A percentile compares a stretch with the other conserved stretches of the same genome.
Evolutionary conservation across 352 stramenopile species (phyloP).

Genomic region (Globisporangium irregulare): DNA sequence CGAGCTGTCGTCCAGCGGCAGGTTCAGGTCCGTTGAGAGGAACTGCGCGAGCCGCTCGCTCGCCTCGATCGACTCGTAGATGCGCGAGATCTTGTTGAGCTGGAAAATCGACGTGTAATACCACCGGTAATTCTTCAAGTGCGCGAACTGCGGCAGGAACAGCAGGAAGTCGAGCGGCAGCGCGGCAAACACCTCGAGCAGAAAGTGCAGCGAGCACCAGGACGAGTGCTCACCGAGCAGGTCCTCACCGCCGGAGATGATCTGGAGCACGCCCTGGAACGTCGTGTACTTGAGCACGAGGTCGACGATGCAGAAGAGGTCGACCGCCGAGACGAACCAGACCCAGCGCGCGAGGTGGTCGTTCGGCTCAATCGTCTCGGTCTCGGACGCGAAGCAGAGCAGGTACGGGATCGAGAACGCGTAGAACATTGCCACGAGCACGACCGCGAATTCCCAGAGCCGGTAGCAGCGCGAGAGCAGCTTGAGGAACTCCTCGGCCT

Average conservation of each 20-base stretch:
- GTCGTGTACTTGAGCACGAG: constrained; percentile 51
- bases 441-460: constrained; percentile 52
- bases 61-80: constrained; percentile 40
- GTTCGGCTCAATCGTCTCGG: constrained; percentile 18
- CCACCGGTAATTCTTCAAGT: constrained; percentile 32
- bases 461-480: constrained; percentile 44
- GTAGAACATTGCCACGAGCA: constrained; percentile 53
- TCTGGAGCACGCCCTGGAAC: constrained; percentile 45
- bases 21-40: constrained; percentile 44
- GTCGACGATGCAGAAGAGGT: constrained; percentile 54
- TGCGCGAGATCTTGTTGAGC: constrained; percentile 58
- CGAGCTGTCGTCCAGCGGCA: constrained; percentile 44
- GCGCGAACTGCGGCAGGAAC: constrained; percentile 34
- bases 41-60: constrained; percentile 58
- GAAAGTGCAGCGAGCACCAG: constrained; percentile 16
- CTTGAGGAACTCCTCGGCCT: constrained; percentile 53
- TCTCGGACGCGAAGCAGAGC: constrained; percentile 52
- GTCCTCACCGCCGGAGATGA: constrained; percentile 11
- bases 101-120: constrained; percentile 59
- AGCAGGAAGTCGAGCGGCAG: constrained; percentile 52
- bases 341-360: constrained; percentile 27
- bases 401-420: constrained; percentile 56
- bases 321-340: constrained; percentile 35
- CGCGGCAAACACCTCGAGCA: constrained; percentile 33
- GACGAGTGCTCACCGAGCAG: constrained; percentile 6